Evolutionary conservation across 2,329 filamentous ascomycete species (phyloP).

Genomic region (Arthrobotrys conoides): DNA sequence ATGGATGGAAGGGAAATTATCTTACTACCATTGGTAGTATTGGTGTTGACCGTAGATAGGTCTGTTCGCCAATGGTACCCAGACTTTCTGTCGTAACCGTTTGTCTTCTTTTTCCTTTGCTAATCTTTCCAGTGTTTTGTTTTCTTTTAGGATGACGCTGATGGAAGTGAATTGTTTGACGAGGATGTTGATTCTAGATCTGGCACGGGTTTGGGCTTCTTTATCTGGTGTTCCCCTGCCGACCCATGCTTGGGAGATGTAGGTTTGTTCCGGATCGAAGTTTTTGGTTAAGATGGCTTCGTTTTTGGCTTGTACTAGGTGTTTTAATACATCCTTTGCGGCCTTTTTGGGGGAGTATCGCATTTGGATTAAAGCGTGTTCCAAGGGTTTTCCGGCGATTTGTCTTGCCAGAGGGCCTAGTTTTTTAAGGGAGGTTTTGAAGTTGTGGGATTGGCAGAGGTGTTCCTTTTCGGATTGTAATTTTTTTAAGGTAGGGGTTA

Average conservation of each 20-base stretch:
- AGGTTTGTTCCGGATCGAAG: constrained; percentile 91
- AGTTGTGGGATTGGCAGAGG: constrained; percentile 76
- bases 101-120: constrained; percentile 83
- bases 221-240: constrained; percentile 78
- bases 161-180: constrained; percentile 81
- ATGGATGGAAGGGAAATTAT: not conserved
- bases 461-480: constrained; percentile 68
- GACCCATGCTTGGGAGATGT: constrained; percentile 94
- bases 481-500: constrained; percentile 77
- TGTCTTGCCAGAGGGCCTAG: constrained; percentile 86
- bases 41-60: constrained; percentile 86
- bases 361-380: constrained; percentile 95
- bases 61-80: constrained; percentile 89
- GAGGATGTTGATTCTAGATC: constrained; percentile 79
- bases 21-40: constrained; percentile 85
- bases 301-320: constrained; percentile 85
- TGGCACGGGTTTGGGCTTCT: constrained; percentile 79
- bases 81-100: constrained; percentile 81
- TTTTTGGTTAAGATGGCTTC: constrained; percentile 82
- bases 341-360: constrained; percentile 94
- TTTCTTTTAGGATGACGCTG: constrained; percentile 88
- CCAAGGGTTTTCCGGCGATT: constrained; percentile 91
- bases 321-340: constrained; percentile 81
- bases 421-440: constrained; percentile 94
- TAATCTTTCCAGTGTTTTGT: constrained; percentile 87